These are phyloP conservation scores for Alternaria rosae DNA, from an alignment of 2,329 filamentous ascomycete species.

Conservation along the genomic window DNA sequence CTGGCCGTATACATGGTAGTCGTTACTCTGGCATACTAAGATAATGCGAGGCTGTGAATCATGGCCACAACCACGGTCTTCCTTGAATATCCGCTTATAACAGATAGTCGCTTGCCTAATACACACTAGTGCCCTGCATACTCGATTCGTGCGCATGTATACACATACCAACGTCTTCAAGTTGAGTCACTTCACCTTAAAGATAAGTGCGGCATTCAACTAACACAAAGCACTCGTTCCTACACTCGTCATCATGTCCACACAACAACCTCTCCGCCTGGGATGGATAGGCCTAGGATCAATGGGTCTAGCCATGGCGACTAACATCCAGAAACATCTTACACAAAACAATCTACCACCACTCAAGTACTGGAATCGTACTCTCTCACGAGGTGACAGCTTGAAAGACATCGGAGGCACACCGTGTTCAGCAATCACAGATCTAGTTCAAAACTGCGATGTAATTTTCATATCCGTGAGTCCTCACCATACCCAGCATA, in stretches of 20 bases:
- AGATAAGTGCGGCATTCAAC: not conserved
- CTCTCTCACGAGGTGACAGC: conserved; percentile 54
- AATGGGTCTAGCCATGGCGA: conserved; percentile 61
- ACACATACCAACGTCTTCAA: not conserved
- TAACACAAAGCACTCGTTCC: not conserved
- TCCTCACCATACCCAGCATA: not conserved
- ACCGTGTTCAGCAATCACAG: conserved; percentile 20
- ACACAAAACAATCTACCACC: conserved; percentile 18
- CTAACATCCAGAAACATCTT: conserved; percentile 58
- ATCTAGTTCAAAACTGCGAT: conserved; percentile 29
- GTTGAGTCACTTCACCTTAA: not conserved
- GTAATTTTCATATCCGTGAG: conserved; percentile 47
- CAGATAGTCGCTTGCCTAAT: conserved; percentile 9
- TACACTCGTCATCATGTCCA: conserved; percentile 12
- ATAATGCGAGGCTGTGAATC: not conserved
- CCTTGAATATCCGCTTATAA: conserved; percentile 7
- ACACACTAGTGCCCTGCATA: conserved; percentile 10
- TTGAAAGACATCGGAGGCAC: conserved; percentile 39
- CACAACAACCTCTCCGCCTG: conserved; percentile 7
- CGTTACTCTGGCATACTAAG: not conserved
- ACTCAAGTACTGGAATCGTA: conserved; percentile 58
- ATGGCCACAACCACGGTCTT: not conserved
- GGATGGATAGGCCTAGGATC: conserved; percentile 57
- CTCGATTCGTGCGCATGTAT: not conserved
- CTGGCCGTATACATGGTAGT: not conserved